Evolutionary conservation across 2,329 filamentous ascomycete genomes (phyloP).

Genomic region (Penicillium nordicum): DNA sequence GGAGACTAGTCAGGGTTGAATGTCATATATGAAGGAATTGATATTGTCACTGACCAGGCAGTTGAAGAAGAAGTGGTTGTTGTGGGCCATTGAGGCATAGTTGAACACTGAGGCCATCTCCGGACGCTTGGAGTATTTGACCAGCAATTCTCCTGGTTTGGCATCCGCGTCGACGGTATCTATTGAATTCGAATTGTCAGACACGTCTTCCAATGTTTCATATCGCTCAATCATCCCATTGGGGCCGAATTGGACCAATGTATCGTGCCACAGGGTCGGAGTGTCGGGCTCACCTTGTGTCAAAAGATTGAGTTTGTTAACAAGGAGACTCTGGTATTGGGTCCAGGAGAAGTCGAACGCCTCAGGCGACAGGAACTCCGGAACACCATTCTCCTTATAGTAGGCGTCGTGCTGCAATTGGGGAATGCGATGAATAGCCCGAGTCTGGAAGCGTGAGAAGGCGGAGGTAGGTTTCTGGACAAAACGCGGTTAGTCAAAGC

Average conservation of each 20-base stretch:
- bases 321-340: slow-evolving; percentile 71
- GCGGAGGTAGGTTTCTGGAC: slow-evolving; percentile 35
- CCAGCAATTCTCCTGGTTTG: slow-evolving; percentile 63
- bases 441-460: slow-evolving; percentile 36
- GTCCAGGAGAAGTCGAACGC: slow-evolving; percentile 77
- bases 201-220: neutral
- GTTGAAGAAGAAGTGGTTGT: slow-evolving; percentile 64
- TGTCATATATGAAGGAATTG: neutral
- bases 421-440: slow-evolving; percentile 47
- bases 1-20: slow-evolving; percentile 9
- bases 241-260: neutral
- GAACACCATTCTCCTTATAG: slow-evolving; percentile 56
- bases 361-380: slow-evolving; percentile 65
- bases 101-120: slow-evolving; percentile 81
- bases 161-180: slow-evolving; percentile 63
- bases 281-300: slow-evolving; percentile 60
- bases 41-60: slow-evolving; percentile 37
- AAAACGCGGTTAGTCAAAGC: slow-evolving; percentile 21
- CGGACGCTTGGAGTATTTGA: slow-evolving; percentile 75
- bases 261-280: slow-evolving; percentile 3
- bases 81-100: slow-evolving; percentile 92
- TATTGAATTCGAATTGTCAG: slow-evolving; percentile 32
- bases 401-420: slow-evolving; percentile 46
- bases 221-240: neutral
- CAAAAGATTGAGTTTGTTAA: slow-evolving; percentile 72